These are phyloP conservation scores for Coemansia sp. DNA, from an alignment of 192 early-diverging fungal species.

Conservation along the genomic window DNA sequence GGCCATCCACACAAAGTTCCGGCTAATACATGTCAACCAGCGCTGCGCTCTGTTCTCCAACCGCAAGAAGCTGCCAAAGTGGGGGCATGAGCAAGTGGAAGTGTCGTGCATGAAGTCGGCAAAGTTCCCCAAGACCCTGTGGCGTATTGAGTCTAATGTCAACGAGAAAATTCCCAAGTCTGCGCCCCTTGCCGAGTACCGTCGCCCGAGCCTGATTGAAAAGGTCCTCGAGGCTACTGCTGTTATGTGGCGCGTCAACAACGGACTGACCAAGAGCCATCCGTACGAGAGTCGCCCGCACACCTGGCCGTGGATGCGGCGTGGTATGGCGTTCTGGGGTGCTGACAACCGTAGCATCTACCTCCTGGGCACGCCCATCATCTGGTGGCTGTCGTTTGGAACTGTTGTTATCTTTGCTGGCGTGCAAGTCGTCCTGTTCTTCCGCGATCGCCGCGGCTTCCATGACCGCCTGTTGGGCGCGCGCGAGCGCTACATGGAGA, in stretches of 20 bases:
- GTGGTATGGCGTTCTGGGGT: constrained; percentile 89
- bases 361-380: constrained; percentile 86
- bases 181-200: constrained; percentile 60
- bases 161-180: constrained; percentile 60
- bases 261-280: constrained; percentile 82
- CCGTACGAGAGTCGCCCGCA: constrained; percentile 91
- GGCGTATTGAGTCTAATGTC: constrained; percentile 70
- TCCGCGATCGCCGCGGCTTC: constrained; percentile 61
- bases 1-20: constrained; percentile 67
- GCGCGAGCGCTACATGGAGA: constrained; percentile 57
- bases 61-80: constrained; percentile 80
- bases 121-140: constrained; percentile 65
- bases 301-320: constrained; percentile 80
- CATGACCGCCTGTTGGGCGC: constrained; percentile 31
- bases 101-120: constrained; percentile 88
- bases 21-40: constrained; percentile 68
- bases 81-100: constrained; percentile 93
- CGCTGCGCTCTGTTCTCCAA: constrained; percentile 80
- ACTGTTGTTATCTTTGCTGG: constrained; percentile 62
- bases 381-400: constrained; percentile 73
- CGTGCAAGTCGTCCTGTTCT: constrained; percentile 55
- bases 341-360: constrained; percentile 73
- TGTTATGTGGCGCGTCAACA: constrained; percentile 88
- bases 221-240: constrained; percentile 90
- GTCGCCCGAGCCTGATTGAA: constrained; percentile 67